Evolutionary conservation across 2,329 filamentous ascomycete genomes (phyloP).

Genomic region (Proliferodiscus dingleyae): DNA sequence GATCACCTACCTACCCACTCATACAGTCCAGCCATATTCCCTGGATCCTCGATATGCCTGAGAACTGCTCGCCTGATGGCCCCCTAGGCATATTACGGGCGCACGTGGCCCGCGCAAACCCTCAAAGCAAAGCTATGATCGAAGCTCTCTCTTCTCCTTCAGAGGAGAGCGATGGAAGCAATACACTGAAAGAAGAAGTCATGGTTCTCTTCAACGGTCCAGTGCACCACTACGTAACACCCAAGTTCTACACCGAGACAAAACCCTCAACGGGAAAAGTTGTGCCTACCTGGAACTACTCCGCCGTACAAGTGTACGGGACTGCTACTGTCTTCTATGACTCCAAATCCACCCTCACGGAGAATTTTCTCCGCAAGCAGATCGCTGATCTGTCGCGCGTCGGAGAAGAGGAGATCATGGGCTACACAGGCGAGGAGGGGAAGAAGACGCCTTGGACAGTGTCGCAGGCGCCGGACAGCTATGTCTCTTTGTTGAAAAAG

Average conservation of each 20-base stretch:
- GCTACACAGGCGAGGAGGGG: constrained; percentile 39
- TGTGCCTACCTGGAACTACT: constrained; percentile 68
- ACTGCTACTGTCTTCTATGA: constrained; percentile 50
- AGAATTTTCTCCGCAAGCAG: constrained; percentile 45
- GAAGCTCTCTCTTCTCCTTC: constrained; percentile 34
- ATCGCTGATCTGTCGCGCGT: constrained; percentile 48
- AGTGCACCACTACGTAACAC: constrained; percentile 60
- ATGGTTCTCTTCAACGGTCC: constrained; percentile 57
- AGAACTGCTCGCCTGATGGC: constrained; percentile 28
- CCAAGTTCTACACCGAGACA: constrained; percentile 62
- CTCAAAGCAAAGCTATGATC: constrained; percentile 57
- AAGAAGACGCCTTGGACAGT: constrained; percentile 48
- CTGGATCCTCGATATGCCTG: constrained; percentile 48
- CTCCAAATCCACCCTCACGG: constrained; percentile 39
- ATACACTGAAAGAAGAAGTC: constrained; percentile 48
- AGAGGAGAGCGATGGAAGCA: constrained; percentile 14
- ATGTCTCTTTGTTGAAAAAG: constrained; percentile 53
- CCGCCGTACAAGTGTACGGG: constrained; percentile 60
- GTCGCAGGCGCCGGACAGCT: constrained; percentile 49
- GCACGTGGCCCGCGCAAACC: constrained; percentile 59
- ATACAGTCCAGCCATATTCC: constrained; percentile 59
- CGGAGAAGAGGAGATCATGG: constrained; percentile 52
- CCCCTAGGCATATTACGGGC: constrained; percentile 42
- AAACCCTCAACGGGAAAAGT: constrained; percentile 62
- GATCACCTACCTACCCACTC: constrained; percentile 42